Percentiles rank a stretch among this genome's conserved stretches.
Evolutionary conservation across 345 rosid species (phyloP).

Genomic region (Mercurialis annua): DNA sequence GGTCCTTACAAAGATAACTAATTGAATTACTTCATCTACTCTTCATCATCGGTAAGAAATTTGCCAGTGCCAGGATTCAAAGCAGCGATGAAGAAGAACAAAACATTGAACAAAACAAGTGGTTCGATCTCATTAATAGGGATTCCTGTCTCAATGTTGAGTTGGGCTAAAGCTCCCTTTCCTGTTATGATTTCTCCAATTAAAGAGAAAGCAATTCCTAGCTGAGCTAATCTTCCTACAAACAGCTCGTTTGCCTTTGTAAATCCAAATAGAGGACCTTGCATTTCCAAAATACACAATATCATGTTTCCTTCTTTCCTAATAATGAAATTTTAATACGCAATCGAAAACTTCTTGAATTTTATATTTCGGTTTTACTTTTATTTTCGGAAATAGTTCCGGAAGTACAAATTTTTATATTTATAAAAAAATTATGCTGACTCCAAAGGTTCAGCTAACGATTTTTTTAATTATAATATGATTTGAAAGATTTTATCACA

Average conservation of each 20-base stretch:
- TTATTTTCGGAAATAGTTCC: no score
- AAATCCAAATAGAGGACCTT: conserved; percentile 95
- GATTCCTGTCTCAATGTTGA: conserved; percentile 93
- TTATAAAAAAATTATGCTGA: not conserved
- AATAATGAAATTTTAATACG: no score
- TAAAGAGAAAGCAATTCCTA: conserved; percentile 90
- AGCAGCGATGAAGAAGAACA: conserved; percentile 90
- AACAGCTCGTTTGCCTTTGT: conserved; percentile 90
- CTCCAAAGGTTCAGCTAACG: no score
- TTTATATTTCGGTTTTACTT: no score
- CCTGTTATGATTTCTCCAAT: conserved; percentile 93
- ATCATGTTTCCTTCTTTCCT: not conserved
- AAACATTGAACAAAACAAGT: conserved; percentile 77
- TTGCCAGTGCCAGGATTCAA: conserved; percentile 92
- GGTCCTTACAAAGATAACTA: not conserved
- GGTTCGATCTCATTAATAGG: conserved; percentile 90
- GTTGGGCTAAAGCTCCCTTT: conserved; percentile 94
- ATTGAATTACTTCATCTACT: conserved; percentile 26
- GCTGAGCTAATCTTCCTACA: conserved; percentile 92
- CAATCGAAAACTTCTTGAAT: no score
- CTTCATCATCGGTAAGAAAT: conserved; percentile 77
- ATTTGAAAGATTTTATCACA: no score
- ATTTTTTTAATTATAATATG: no score
- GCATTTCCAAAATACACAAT: not conserved
- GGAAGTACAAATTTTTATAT: no score